Evolutionary conservation across 2,329 filamentous ascomycete genomes (phyloP), one percentile per base, ranked within the genome.

Genomic region (Monilinia fructicola): DNA sequence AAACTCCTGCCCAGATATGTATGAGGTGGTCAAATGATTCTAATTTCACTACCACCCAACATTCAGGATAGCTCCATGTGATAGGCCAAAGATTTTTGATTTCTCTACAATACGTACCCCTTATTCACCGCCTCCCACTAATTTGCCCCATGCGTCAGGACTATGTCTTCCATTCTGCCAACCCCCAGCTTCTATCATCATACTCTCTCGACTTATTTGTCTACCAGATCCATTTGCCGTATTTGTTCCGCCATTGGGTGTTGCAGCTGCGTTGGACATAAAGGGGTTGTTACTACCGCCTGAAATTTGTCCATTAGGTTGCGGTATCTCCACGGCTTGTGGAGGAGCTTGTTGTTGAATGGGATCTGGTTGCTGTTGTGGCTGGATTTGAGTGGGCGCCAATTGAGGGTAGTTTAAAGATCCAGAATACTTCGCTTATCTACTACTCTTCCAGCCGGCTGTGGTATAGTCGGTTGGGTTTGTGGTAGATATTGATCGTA

Each of bases 121-220:
- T n/a, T 18, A 21, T 65, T 48, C 38, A 66, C 18, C 64, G 50
- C 48, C 65, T 67, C n/a, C 61, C 74, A 73, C 74, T 76, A 26
- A 93, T 79, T 61, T 88, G 90, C 2, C 90, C 81, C 93, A 93
- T 18, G 90, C 90, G 77, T 93, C 90, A 4, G 90, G 90, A 72
- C 90, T 92, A 74, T 93, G 90, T 53, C 90, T 81, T 12, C 90
- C 90, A 72, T 88, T 89, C 73, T 84, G 66, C 90, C 84, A 71
- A 87, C 82, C 65, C 82, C 74, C 74, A 46, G 70, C 68, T 66
- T 77, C 75, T 44, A 74, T 64, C 60, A 69, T 85, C 76, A 91
- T 85, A 76, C 90, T 93, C 74, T 93, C 90, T 59, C 90, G 84
- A 73, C 89, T 93, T 11, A 72, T 77, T 79, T 85, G 78, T 74